Percentiles rank a stretch among this genome's conserved stretches.
phyloP scores from a whole-genome alignment of 177 flowering plant species.

The Vitis hybrid region DNA sequence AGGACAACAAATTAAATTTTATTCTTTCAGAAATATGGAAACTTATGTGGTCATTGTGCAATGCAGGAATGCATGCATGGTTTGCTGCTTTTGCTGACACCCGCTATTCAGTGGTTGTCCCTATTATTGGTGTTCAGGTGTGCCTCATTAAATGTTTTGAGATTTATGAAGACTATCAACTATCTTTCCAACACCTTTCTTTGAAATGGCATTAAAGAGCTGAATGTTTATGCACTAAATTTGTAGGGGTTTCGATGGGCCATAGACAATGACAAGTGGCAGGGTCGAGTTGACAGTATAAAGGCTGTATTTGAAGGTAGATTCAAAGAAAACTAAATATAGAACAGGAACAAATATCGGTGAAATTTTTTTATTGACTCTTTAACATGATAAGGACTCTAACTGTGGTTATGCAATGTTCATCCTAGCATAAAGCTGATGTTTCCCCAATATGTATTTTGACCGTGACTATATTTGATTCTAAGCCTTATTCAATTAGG shows the following conservation, averaged over 20 bases:
- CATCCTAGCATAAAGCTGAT: no score
- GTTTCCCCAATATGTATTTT: no score
- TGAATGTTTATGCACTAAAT: constrained; percentile 1
- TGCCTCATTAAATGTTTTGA: no score
- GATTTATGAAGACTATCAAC: no score
- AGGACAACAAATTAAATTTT: background rate
- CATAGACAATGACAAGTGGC: constrained; percentile 84
- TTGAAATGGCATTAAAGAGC: background rate
- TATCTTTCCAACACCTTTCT: background rate
- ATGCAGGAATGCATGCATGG: constrained; percentile 98
- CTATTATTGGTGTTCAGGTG: constrained; percentile 51
- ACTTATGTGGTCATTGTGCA: constrained; percentile 12
- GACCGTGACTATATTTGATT: no score
- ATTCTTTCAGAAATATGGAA: constrained; percentile 4
- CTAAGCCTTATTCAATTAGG: no score
- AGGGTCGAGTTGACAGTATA: constrained; percentile 86
- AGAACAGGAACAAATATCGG: background rate
- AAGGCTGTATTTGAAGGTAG: constrained; percentile 88
- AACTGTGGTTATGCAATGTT: no score
- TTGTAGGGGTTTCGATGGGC: constrained; percentile 95
- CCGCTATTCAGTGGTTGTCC: constrained; percentile 86
- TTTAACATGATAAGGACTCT: no score
- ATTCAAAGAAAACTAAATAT: background rate
- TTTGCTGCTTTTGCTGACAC: constrained; percentile 82
- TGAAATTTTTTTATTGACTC: no score